Base-by-base conservation (phyloP, 192 early-diverging fungal genomes). In the Cladochytrium replicatum region DNA sequence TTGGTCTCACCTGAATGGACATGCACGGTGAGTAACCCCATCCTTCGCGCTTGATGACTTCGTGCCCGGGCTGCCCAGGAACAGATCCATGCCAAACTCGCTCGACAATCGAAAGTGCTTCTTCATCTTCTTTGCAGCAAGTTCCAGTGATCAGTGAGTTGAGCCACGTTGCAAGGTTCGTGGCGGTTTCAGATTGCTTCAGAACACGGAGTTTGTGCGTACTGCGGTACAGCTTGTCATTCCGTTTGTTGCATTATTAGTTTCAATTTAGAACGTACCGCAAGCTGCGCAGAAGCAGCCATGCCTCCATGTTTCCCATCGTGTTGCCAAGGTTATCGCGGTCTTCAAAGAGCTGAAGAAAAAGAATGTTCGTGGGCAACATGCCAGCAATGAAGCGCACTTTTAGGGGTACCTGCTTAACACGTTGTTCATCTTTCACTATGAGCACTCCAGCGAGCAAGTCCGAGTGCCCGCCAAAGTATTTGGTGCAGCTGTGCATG, bases 401-500 rank as follows among this genome's bases (percentile, higher is more conserved):
- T n/a, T n/a, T n/a, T n/a, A n/a, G n/a, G n/a, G n/a, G 6, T 11
- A 43, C 48, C 60, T 47, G 43, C 21, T 50, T 54, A n/a, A 64
- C 71, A 1, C 48, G 24, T 11, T 63, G 45, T 17, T 48, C 29
- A 15, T 71, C 55, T 25, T 58, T 70, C 6, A 69, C 67, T 1
- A 80, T 59, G 24, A 87, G 54, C 1, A 82, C 64, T 13, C 85
- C 85, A 7, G 75, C 82, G 29, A 87, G 58, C 4, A 79, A 55
- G 63, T 85, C 84, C 29, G 66, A 70, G 44, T 87, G 85, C 6
- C 85, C 85, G 42, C 75, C 76, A 22, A 86, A 55, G 52, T 72
- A 87, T 66, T 87, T 87, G 32, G 85, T 83, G 11, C 74, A 56
- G 17, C 71, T 74, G 56, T 87, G 84, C 66, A 86, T 65, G 17